Base-by-base conservation (phyloP, 1,284 basidiomycete genomes). In the Chiua sp. region DNA sequence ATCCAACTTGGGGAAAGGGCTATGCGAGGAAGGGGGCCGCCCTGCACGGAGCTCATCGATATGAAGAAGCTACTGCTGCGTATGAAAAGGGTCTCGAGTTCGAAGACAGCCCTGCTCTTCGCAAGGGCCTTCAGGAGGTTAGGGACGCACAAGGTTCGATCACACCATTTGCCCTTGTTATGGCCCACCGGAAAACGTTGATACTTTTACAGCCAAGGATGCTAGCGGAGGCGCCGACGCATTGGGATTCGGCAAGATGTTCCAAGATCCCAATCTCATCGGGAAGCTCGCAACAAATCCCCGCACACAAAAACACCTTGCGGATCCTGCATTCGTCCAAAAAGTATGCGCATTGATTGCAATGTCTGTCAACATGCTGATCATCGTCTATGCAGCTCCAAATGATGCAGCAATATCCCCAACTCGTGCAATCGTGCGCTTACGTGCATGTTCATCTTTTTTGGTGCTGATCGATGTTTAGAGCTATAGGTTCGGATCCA, bases 11-110 rank as follows among this genome's bases (percentile, higher is more conserved):
- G 90, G 83, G 91, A 47, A 98, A 98, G 76, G 96, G 96, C 4
- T 96, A 92, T 77, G 91, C 91, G 22, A 87, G 96, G 59, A 97
- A 97, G 73, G 96, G 96, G 56, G 95, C 95, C 42, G 96, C 96
- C n/a, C 79, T 98, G 51, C 96, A 98, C 72, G 96, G 96, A 39
- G 81, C 87, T 44, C 82, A 84, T 60, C 81, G 82, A 74, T 96
- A 87, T 72, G 90, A 90, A 60, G 94, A 96, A 20, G 94, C 95
- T 10, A 91, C 98, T 64, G 82, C 82, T 33, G 87, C 89, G 10
- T 96, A 94, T 75, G 84, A 97, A 72, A 79, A 80, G 30, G 96
- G 96, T 49, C 80, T 98, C 50, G 87, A 92, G 72, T 77, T 90
- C 48, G 94, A 96, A 71, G 88, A 91, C 66, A 93, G 87, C 70